These are phyloP conservation scores for Penicillium janthinellum DNA, from an alignment of 2,329 filamentous ascomycete genomes.

Conservation along the genomic window DNA sequence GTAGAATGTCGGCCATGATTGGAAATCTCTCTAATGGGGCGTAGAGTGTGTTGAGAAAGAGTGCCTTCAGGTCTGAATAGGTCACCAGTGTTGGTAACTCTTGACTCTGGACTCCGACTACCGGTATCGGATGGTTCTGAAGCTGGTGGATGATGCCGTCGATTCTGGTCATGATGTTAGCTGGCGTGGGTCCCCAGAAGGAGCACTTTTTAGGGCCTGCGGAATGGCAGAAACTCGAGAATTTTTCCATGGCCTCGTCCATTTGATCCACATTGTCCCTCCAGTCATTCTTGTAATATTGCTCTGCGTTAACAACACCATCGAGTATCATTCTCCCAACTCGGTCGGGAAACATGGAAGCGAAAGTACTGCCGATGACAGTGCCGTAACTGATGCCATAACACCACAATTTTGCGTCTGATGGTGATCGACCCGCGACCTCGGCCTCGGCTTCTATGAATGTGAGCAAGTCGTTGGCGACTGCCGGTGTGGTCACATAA, in stretches of 20 bases:
- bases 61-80: background rate
- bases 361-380: conserved; percentile 49
- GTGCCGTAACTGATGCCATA: conserved; percentile 57
- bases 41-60: background rate
- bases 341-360: conserved; percentile 46
- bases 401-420: conserved; percentile 45
- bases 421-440: conserved; percentile 21
- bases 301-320: conserved; percentile 45
- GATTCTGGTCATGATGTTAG: background rate
- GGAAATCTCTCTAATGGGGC: conserved; percentile 41
- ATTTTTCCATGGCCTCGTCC: conserved; percentile 56
- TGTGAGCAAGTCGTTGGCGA: background rate
- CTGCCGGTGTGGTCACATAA: conserved; percentile 2
- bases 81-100: background rate
- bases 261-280: conserved; percentile 54
- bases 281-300: conserved; percentile 55
- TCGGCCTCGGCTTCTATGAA: background rate
- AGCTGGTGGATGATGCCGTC: background rate
- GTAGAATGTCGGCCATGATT: conserved; percentile 48
- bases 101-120: background rate
- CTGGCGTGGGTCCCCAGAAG: conserved; percentile 18
- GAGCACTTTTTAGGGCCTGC: conserved; percentile 42
- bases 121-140: background rate
- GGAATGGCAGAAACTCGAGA: conserved; percentile 57
- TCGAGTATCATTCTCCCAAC: conserved; percentile 48